phyloP scores from a whole-genome alignment of 768 basidiomycete species.

The Termitomyces sp. region DNA sequence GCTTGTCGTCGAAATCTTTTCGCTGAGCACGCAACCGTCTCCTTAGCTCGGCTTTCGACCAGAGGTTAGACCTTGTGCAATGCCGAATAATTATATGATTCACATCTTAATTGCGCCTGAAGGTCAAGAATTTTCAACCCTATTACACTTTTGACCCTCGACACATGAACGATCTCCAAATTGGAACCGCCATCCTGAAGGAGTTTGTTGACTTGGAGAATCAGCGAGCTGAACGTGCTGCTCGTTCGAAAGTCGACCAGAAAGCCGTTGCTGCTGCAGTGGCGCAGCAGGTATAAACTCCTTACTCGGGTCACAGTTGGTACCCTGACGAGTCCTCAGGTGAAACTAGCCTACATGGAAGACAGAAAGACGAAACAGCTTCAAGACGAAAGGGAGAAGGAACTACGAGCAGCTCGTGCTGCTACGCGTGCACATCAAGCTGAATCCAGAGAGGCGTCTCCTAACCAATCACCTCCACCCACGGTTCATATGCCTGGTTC shows the following conservation, averaged over 20 bases:
- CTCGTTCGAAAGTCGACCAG: conserved; percentile 48
- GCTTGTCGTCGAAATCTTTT: neutral
- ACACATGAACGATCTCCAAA: conserved; percentile 50
- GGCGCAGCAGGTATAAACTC: conserved; percentile 48
- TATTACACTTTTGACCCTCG: conserved; percentile 60
- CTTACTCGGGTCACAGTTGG: neutral
- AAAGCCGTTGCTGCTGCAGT: conserved; percentile 55
- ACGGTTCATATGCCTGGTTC: conserved; percentile 32
- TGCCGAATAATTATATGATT: neutral
- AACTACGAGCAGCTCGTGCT: conserved; percentile 40
- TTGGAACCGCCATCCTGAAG: conserved; percentile 62
- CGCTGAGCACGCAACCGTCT: conserved; percentile 10
- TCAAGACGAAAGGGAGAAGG: conserved; percentile 57
- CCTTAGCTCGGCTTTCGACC: conserved; percentile 77
- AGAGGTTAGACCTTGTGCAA: conserved; percentile 38
- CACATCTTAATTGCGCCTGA: neutral
- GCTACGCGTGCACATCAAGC: conserved; percentile 20
- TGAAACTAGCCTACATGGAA: conserved; percentile 77
- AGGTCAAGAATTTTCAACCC: conserved; percentile 75
- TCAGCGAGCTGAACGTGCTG: conserved; percentile 44
- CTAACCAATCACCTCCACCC: conserved; percentile 13
- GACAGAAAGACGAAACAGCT: conserved; percentile 61
- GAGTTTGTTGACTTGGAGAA: conserved; percentile 57
- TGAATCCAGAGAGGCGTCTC: conserved; percentile 8
- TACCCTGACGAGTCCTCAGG: conserved; percentile 35